A percentile compares a stretch with the other conserved stretches of the same genome.
Conservation (phyloP, 495 filamentous ascomycete species). For the Aspergillus avenaceus region DNA sequence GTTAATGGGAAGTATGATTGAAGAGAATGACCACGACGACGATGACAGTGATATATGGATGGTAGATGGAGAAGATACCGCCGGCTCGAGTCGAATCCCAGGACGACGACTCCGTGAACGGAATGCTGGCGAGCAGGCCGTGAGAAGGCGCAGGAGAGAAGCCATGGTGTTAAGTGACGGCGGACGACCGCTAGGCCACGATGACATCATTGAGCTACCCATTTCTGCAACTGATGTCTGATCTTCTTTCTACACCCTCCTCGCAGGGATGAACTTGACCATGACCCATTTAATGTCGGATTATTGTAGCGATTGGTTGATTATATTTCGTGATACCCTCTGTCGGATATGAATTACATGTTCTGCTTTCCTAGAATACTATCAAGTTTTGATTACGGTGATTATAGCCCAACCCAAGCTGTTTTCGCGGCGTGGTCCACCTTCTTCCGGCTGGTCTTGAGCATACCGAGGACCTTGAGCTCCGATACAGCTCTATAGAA, state of each 20-base stretch:
- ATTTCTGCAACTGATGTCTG: constrained; percentile 14
- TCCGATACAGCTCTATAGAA: constrained; percentile 86
- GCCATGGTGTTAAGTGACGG: constrained; percentile 53
- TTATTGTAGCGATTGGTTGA: neutral
- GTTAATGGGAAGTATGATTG: constrained; percentile 40
- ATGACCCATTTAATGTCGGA: neutral
- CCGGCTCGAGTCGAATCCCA: constrained; percentile 24
- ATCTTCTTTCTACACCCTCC: neutral
- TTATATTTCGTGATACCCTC: constrained; percentile 14
- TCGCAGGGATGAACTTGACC: neutral
- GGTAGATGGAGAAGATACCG: constrained; percentile 46
- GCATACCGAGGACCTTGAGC: constrained; percentile 75
- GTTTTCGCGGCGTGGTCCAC: constrained; percentile 85
- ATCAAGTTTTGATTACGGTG: neutral
- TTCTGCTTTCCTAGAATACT: constrained; percentile 1
- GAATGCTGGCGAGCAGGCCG: constrained; percentile 45
- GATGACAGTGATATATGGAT: constrained; percentile 47
- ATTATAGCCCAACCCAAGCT: constrained; percentile 62
- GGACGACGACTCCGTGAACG: constrained; percentile 40
- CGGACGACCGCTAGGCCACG: constrained; percentile 42
- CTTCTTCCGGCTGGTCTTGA: constrained; percentile 88
- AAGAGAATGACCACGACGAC: constrained; percentile 44
- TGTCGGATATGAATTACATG: neutral
- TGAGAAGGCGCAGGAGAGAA: constrained; percentile 48
- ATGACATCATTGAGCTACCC: constrained; percentile 48